Conservation (phyloP, 2,329 filamentous ascomycete species). For the Paecilomyces fulvus region DNA sequence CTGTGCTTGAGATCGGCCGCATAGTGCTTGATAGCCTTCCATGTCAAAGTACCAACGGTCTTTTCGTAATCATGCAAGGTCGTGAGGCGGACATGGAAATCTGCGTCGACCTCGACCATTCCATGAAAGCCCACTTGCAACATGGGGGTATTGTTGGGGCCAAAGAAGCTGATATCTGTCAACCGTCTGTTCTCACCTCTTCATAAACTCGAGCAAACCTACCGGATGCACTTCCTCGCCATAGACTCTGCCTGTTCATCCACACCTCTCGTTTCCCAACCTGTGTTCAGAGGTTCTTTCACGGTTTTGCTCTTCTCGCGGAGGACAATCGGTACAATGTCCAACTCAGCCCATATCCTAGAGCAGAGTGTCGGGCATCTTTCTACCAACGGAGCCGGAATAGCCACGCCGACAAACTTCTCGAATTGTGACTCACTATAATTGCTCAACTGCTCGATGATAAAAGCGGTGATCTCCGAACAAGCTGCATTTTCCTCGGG, state of each 20-base stretch:
- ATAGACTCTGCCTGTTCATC: slow-evolving; percentile 78
- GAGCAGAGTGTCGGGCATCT: slow-evolving; percentile 59
- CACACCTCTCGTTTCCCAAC: slow-evolving; percentile 50
- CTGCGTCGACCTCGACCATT: slow-evolving; percentile 61
- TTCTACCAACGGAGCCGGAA: slow-evolving; percentile 52
- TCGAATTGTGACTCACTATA: slow-evolving; percentile 59
- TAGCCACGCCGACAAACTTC: slow-evolving; percentile 68
- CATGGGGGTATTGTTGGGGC: slow-evolving; percentile 61
- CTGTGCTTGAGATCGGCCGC: slow-evolving; percentile 54
- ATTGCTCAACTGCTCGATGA: slow-evolving; percentile 47
- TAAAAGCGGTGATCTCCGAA: slow-evolving; percentile 49
- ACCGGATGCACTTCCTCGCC: slow-evolving; percentile 70
- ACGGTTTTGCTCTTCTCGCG: slow-evolving; percentile 26
- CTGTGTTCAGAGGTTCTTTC: slow-evolving; percentile 19
- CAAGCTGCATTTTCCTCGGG: slow-evolving; percentile 32
- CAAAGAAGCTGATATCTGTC: slow-evolving; percentile 50
- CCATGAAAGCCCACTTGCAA: slow-evolving; percentile 59
- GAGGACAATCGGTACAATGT: slow-evolving; percentile 65
- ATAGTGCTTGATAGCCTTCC: slow-evolving; percentile 57
- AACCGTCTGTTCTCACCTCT: not conserved
- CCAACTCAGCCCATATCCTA: slow-evolving; percentile 65
- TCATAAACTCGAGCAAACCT: slow-evolving; percentile 21
- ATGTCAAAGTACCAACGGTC: slow-evolving; percentile 55
- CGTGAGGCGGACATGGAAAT: slow-evolving; percentile 54
- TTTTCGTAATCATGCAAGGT: slow-evolving; percentile 50